Conservation (phyloP, 108 stramenopile species). For the Schizochytrium sp. region DNA sequence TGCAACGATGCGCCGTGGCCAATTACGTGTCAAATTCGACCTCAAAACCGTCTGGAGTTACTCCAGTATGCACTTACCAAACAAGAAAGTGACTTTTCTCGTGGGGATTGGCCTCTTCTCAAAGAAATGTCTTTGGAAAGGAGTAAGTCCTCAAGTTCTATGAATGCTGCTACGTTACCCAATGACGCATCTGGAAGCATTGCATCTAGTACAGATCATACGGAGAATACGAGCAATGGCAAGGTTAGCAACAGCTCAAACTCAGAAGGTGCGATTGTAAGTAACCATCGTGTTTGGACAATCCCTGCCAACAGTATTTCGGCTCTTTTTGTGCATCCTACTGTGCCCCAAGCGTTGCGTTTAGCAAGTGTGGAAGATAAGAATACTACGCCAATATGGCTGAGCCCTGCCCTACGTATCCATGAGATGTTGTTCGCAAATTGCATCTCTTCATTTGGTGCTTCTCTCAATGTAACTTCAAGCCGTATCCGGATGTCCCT, state of each 20-base stretch:
- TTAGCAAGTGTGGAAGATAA: not conserved
- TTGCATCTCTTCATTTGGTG: not conserved
- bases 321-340: not conserved
- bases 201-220: not conserved
- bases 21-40: not conserved
- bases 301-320: not conserved
- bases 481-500: not conserved
- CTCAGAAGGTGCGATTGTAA: not conserved
- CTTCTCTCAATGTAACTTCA: not conserved
- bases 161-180: too few relatives aligned
- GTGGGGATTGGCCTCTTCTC: not conserved
- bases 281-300: not conserved
- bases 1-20: constrained; percentile 50
- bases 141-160: too few relatives aligned
- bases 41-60: constrained; percentile 7
- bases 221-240: not conserved
- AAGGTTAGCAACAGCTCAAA: not conserved
- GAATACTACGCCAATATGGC: not conserved
- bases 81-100: not conserved
- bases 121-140: not conserved
- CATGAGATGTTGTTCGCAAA: constrained; percentile 16
- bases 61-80: constrained; percentile 23
- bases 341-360: not conserved
- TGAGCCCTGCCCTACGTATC: not conserved
- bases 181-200: not conserved